Conservation (phyloP, 129 eudicot species). For the Escallonia herrerae region DNA sequence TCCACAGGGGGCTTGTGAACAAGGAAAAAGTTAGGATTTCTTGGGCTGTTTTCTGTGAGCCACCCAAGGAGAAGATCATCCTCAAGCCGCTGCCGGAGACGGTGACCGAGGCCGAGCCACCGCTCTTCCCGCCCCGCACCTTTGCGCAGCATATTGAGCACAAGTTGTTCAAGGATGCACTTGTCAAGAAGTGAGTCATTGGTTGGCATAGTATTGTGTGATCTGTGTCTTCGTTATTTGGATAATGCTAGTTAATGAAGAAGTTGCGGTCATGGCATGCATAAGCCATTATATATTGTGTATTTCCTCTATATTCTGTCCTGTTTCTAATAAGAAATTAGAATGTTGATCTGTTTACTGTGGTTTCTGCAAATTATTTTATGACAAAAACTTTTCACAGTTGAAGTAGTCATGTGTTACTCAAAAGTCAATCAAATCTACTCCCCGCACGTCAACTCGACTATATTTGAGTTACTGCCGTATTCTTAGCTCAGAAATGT, state of each 20-base stretch:
- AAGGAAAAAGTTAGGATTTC: slow-evolving; percentile 90
- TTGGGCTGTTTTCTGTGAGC: slow-evolving; percentile 96
- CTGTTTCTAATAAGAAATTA: background rate
- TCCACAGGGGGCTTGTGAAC: slow-evolving; percentile 89
- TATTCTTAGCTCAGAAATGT: too few species aligned
- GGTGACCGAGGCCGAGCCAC: slow-evolving; percentile 56
- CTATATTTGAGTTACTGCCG: too few species aligned
- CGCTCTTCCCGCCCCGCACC: slow-evolving; percentile 75
- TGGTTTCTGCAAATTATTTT: too few species aligned
- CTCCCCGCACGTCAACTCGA: too few species aligned
- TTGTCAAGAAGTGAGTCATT: background rate
- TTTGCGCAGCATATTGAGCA: slow-evolving; percentile 79
- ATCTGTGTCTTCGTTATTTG: background rate
- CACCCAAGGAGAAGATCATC: slow-evolving; percentile 80
- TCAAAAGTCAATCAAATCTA: too few species aligned
- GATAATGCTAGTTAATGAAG: background rate
- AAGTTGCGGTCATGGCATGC: background rate
- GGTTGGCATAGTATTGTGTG: background rate
- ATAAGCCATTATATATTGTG: background rate
- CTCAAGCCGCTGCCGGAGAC: slow-evolving; percentile 83
- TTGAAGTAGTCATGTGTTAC: too few species aligned
- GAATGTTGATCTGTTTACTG: too few species aligned
- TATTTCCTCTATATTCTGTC: background rate
- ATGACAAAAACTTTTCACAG: too few species aligned
- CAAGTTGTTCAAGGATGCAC: slow-evolving; percentile 52